These are phyloP conservation scores for Diatrype stigma DNA, from an alignment of 2,329 filamentous ascomycete species.

Conservation along the genomic window DNA sequence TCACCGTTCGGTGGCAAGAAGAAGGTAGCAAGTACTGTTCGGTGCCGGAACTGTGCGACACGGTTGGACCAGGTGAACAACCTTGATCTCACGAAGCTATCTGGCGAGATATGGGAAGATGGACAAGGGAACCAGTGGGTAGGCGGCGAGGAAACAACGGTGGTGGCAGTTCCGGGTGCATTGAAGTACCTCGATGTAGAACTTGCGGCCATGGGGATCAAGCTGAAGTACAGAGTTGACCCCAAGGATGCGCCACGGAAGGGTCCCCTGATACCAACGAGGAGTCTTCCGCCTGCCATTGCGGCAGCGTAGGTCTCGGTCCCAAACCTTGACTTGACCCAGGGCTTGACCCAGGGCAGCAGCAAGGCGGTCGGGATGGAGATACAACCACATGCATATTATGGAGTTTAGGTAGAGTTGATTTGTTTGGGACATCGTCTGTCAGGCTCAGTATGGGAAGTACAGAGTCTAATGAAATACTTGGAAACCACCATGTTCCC, in stretches of 20 bases:
- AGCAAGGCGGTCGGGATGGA: background rate
- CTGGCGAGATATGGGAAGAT: conserved; percentile 88
- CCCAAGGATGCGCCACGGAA: conserved; percentile 62
- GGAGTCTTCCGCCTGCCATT: conserved; percentile 17
- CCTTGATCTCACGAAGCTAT: conserved; percentile 49
- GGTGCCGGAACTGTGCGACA: conserved; percentile 74
- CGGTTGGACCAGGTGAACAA: conserved; percentile 55
- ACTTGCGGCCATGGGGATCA: conserved; percentile 91
- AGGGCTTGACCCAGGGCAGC: no score
- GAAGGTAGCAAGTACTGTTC: conserved; percentile 63
- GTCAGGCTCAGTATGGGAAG: background rate
- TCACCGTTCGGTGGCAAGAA: conserved; percentile 61
- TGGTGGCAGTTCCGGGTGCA: conserved; percentile 89
- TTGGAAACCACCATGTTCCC: no score
- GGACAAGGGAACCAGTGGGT: conserved; percentile 78
- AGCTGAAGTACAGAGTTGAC: conserved; percentile 74
- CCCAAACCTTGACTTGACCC: no score
- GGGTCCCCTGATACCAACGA: conserved; percentile 40
- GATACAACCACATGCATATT: background rate
- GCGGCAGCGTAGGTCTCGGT: conserved; percentile 17
- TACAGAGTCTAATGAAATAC: background rate
- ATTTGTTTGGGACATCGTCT: background rate
- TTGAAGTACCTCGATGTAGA: conserved; percentile 93
- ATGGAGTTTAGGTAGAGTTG: background rate
- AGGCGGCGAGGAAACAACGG: conserved; percentile 84